Evolutionary conservation across 805 yeast genomes (phyloP).

Genomic region (Saccharomycopsis sp.): DNA sequence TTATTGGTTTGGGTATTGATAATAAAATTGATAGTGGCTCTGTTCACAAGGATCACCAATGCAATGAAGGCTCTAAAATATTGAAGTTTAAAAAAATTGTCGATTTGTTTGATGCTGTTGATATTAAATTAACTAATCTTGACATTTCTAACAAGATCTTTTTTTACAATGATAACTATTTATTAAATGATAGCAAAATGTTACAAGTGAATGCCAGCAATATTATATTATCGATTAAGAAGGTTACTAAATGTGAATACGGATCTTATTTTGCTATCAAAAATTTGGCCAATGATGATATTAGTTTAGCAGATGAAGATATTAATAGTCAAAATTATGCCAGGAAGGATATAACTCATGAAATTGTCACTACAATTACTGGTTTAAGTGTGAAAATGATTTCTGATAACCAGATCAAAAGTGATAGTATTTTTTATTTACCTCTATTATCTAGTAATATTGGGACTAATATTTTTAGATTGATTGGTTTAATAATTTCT

Average conservation of each 20-base stretch:
- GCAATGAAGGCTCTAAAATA: no score
- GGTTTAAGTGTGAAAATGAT: background rate
- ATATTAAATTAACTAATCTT: conserved; percentile 5
- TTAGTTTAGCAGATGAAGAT: background rate
- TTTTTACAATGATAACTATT: background rate
- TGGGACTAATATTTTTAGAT: conserved; percentile 1
- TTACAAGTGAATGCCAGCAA: background rate
- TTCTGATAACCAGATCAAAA: background rate
- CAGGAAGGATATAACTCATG: no score
- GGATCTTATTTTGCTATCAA: conserved; percentile 2
- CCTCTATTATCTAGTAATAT: conserved; percentile 6
- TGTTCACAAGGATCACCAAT: no score
- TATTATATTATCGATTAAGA: background rate
- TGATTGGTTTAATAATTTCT: conserved; percentile 1
- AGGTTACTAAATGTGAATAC: background rate
- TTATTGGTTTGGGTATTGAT: no score
- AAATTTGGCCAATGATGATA: background rate
- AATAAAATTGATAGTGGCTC: no score
- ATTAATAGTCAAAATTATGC: background rate
- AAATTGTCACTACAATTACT: conserved; percentile 4
- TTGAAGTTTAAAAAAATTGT: background rate
- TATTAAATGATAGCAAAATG: background rate
- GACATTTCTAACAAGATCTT: conserved; percentile 3
- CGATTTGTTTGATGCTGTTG: conserved; percentile 2
- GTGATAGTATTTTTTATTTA: background rate